Conservation (phyloP, 2,329 filamentous ascomycete species). For the Claviceps sp. region DNA sequence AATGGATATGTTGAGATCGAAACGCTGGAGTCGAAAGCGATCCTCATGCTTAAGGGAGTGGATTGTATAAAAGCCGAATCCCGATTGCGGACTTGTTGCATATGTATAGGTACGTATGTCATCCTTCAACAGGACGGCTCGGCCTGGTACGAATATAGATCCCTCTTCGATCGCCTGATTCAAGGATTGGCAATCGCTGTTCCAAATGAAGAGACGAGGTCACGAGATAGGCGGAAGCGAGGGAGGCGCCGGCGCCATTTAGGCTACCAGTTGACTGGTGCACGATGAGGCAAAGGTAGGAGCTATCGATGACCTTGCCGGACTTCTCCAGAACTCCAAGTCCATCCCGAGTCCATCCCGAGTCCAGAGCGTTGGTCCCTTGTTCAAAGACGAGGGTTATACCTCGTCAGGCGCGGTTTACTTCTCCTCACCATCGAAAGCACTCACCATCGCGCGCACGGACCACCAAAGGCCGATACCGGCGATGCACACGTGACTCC, state of each 20-base stretch:
- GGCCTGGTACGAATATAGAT: neutral
- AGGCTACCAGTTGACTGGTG: neutral
- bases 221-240: neutral
- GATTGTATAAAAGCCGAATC: neutral
- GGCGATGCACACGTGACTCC: no score
- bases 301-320: neutral
- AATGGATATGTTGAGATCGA: neutral
- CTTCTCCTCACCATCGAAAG: no score
- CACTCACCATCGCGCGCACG: no score
- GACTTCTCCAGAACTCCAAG: neutral
- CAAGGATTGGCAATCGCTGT: neutral
- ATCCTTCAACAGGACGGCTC: neutral
- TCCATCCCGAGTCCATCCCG: neutral
- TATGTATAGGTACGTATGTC: neutral
- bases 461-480: no score
- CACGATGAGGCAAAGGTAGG: slow-evolving; percentile 4
- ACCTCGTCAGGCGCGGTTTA: no score
- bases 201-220: neutral
- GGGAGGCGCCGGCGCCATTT: neutral
- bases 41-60: no score
- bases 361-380: no score
- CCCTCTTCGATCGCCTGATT: neutral
- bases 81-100: neutral
- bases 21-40: neutral
- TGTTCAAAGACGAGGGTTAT: no score